Evolutionary conservation across 140 eudicot genomes (phyloP).

Genomic region (Ambrosia hybrid): DNA sequence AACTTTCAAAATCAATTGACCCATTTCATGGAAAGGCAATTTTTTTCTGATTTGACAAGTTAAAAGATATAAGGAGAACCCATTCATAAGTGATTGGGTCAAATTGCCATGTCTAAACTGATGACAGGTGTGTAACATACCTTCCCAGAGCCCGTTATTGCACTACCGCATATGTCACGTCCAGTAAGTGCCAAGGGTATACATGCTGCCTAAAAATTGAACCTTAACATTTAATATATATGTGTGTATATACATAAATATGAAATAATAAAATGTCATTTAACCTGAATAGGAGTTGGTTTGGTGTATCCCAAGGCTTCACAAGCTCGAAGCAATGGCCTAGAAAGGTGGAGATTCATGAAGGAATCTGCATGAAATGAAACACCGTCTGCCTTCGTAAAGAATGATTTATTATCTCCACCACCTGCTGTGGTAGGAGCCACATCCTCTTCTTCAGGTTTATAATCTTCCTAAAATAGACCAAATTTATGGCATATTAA

Average conservation of each 20-base stretch:
- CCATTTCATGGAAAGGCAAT: too few relatives aligned
- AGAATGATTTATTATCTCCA: conserved; percentile 45
- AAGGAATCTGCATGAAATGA: conserved; percentile 67
- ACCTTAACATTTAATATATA: conserved; percentile 3
- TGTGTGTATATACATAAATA: background rate
- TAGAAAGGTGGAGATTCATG: background rate
- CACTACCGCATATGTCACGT: conserved; percentile 97
- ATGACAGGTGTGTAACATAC: conserved; percentile 33
- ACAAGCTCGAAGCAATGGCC: conserved; percentile 2
- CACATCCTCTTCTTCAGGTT: conserved; percentile 76
- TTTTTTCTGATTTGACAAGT: too few relatives aligned
- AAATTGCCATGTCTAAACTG: too few relatives aligned
- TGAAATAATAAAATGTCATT: background rate
- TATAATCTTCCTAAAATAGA: conserved; percentile 56
- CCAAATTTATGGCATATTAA: background rate
- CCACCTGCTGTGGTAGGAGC: conserved; percentile 2
- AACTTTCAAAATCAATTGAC: too few relatives aligned
- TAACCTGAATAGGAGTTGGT: conserved; percentile 98
- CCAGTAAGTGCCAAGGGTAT: conserved; percentile 87
- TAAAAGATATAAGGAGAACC: too few relatives aligned
- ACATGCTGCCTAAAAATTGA: conserved; percentile 76
- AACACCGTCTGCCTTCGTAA: conserved; percentile 67
- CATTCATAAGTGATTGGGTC: too few relatives aligned
- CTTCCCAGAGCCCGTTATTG: conserved; percentile 97
- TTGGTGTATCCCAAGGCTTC: conserved; percentile 57